Conservation (phyloP, 495 filamentous ascomycete species). For the Xylaria cubensis region DNA sequence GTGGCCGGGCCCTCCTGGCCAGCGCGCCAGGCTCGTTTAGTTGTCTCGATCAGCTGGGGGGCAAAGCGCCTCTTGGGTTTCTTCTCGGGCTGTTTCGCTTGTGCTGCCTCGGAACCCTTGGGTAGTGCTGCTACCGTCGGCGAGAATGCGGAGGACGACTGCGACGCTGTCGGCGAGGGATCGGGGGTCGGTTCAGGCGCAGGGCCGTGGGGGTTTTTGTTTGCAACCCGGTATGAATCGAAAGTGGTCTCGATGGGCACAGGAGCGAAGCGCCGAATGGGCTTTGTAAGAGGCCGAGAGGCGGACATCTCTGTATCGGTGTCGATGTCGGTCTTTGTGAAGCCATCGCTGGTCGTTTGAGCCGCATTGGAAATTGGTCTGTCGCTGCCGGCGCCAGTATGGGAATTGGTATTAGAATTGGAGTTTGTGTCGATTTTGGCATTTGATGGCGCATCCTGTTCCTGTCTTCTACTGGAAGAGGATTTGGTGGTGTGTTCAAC, state of each 20-base stretch:
- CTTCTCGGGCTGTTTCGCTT: slow-evolving; percentile 27
- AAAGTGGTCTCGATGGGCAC: slow-evolving; percentile 67
- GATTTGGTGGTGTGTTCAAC: slow-evolving; percentile 62
- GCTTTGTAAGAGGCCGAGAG: slow-evolving; percentile 27
- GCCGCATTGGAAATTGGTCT: slow-evolving; percentile 13
- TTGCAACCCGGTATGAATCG: slow-evolving; percentile 55
- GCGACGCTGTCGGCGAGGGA: slow-evolving; percentile 51
- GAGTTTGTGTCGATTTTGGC: neutral
- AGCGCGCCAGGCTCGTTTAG: slow-evolving; percentile 60
- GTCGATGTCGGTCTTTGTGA: slow-evolving; percentile 33
- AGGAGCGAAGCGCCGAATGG: slow-evolving; percentile 57
- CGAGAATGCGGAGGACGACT: slow-evolving; percentile 32
- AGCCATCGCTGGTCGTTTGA: slow-evolving; percentile 37
- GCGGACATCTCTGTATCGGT: slow-evolving; percentile 34
- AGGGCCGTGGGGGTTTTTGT: slow-evolving; percentile 42
- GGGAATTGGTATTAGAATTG: neutral
- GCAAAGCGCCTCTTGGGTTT: slow-evolving; percentile 58
- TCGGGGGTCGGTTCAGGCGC: slow-evolving; percentile 57
- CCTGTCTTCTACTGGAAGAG: slow-evolving; percentile 30
- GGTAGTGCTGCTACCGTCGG: neutral
- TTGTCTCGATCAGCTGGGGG: slow-evolving; percentile 73
- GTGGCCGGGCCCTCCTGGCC: slow-evolving; percentile 59
- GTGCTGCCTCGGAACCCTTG: slow-evolving; percentile 33
- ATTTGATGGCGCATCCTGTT: neutral
- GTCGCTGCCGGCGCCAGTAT: neutral